Conservation (phyloP, 345 rosid genomes). For the Viola odorata region DNA sequence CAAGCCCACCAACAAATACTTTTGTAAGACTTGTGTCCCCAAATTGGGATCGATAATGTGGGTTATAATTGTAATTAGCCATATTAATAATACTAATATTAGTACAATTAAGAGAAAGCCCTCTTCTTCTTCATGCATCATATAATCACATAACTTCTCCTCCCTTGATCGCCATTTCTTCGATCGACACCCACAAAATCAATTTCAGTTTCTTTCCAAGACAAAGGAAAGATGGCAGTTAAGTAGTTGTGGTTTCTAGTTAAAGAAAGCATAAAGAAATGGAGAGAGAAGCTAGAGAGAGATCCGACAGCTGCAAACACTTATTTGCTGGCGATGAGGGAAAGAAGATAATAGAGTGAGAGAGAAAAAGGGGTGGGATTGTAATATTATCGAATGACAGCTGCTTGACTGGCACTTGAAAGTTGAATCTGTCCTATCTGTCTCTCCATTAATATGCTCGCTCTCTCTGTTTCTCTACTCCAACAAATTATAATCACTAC, state of each 20-base stretch:
- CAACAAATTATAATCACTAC: conserved; percentile 14
- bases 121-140: conserved; percentile 25
- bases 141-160: neutral
- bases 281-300: neutral
- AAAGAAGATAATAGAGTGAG: conserved; percentile 11
- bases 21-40: conserved; percentile 89
- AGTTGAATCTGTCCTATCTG: conserved; percentile 53
- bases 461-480: conserved; percentile 33
- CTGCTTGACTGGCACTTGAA: conserved; percentile 45
- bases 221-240: conserved; percentile 6
- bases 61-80: conserved; percentile 25
- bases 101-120: conserved; percentile 7
- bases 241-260: neutral
- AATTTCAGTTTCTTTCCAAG: conserved; percentile 13
- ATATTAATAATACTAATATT: conserved; percentile 31
- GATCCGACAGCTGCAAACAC: conserved; percentile 49
- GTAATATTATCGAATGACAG: conserved; percentile 42
- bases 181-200: conserved; percentile 8
- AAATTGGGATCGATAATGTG: conserved; percentile 78
- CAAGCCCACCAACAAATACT: conserved; percentile 88
- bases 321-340: conserved; percentile 39
- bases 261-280: neutral
- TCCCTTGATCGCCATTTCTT: conserved; percentile 9
- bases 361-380: conserved; percentile 22
- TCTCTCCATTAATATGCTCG: conserved; percentile 46